Conservation (phyloP, 345 rosid genomes). For the Anacardium occidentale region DNA sequence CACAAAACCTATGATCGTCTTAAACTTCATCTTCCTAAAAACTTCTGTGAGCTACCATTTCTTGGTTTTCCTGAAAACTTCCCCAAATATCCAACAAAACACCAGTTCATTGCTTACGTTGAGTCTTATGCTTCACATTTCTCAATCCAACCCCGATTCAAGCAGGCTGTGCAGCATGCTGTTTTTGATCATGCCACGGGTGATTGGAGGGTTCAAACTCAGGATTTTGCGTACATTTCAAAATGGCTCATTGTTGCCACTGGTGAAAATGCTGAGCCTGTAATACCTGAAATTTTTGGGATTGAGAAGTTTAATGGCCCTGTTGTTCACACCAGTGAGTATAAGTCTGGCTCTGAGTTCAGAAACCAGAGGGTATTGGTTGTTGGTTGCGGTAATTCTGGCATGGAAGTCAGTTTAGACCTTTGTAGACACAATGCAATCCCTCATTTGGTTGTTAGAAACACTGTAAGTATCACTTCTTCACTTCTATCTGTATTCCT, state of each 20-base stretch:
- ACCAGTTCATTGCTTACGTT: constrained; percentile 68
- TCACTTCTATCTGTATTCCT: too few species aligned
- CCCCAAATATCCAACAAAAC: constrained; percentile 77
- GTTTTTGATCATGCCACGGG: constrained; percentile 47
- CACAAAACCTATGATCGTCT: constrained; percentile 78
- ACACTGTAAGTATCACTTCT: constrained; percentile 42
- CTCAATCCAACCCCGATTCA: constrained; percentile 59
- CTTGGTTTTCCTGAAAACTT: constrained; percentile 57
- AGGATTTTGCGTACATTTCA: constrained; percentile 50
- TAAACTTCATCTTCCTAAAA: constrained; percentile 85
- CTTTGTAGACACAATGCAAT: constrained; percentile 56
- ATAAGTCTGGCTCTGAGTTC: constrained; percentile 60
- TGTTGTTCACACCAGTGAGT: constrained; percentile 59
- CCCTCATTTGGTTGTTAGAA: constrained; percentile 69
- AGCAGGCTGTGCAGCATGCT: constrained; percentile 54
- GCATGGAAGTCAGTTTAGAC: constrained; percentile 91
- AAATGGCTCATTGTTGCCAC: constrained; percentile 78
- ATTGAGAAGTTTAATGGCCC: constrained; percentile 46
- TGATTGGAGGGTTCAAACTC: constrained; percentile 65
- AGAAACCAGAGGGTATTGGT: constrained; percentile 59
- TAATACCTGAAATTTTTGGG: constrained; percentile 58
- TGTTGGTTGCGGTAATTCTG: constrained; percentile 85
- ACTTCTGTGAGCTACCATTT: constrained; percentile 76
- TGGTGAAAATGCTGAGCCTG: constrained; percentile 86
- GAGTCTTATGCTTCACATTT: constrained; percentile 70